Evolutionary conservation across 2,329 filamentous ascomycete genomes (phyloP).

Genomic region (Alternaria alternata): DNA sequence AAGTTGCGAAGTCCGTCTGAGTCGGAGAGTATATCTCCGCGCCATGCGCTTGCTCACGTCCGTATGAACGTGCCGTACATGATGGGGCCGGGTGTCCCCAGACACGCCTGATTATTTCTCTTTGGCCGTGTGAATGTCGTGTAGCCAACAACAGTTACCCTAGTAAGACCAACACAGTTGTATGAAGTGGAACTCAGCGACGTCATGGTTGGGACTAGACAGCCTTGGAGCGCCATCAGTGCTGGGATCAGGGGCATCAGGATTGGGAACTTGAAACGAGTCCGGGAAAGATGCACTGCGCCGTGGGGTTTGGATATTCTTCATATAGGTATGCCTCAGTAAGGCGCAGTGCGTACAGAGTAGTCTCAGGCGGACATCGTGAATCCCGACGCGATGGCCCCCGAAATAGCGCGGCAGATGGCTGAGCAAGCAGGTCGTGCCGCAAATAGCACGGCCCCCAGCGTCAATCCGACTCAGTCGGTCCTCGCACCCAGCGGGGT

Average conservation of each 20-base stretch:
- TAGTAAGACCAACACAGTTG: constrained; percentile 1
- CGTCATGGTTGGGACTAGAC: background rate
- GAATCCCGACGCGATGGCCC: constrained; percentile 7
- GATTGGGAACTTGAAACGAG: constrained; percentile 3
- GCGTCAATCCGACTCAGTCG: background rate
- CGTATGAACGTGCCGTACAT: background rate
- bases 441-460: constrained; percentile 14
- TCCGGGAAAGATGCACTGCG: background rate
- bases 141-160: background rate
- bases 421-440: constrained; percentile 10
- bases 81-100: background rate
- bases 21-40: background rate
- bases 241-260: background rate
- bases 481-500: background rate
- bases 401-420: constrained; percentile 6
- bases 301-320: background rate
- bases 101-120: background rate
- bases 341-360: constrained; percentile 8
- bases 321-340: background rate
- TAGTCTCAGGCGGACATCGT: background rate
- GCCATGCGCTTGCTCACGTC: background rate
- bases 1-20: background rate
- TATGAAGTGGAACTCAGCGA: background rate
- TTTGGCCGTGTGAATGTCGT: background rate
- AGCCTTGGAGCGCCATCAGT: background rate